Evolutionary conservation across 2,329 filamentous ascomycete genomes (phyloP), one percentile per base, ranked within the genome.

Genomic region (Juglanconis sp.): DNA sequence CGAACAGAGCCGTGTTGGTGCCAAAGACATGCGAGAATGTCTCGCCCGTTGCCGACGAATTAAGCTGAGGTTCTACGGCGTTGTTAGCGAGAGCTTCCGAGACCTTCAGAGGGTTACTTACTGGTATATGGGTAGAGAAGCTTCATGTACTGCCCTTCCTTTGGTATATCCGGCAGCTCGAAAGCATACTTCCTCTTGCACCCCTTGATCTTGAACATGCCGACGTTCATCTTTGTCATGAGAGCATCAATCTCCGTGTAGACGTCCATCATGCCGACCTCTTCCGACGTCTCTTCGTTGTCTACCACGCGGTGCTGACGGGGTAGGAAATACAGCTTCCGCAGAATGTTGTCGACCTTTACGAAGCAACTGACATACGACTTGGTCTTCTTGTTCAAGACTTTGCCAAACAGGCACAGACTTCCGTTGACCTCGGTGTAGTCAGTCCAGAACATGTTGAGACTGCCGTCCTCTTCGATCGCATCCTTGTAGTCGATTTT

Each of bases 361-460:
- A 97, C 85, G 69, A 99, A 98, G 69, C 92, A 96, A 75, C 95
- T 99, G 62, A 92, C 89, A 71, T 91, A 93, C 48, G 81, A 80
- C 55, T 85, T 87, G 1, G 86, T 91, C 68, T 87, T 89, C 74
- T 93, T 96, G 77, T 97, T 92, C 68, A 92, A 87, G 31, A 97
- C 94, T 72, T 99, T 99, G 65, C 95, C 95, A 70, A 99, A 98
- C 10, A 99, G 82, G 72, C 92, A 98, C 9, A 99, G 79, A 67
- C 88, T 95, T 61, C 94, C 94, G 68, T 93, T 92, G 71, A 96
- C 80, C 71, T 99, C 95, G 1, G 89, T 92, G 70, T 96, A 99
- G 74, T 99, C 95, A 7, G 91, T 89, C 95, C 95, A 99, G 78
- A 97, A 99, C 79, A 99, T 92, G 66, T 89, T 88, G 35, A 99